Percentiles rank a stretch among this genome's conserved stretches.
phyloP scores from a whole-genome alignment of 352 stramenopile genomes.

The Albugo laibachii region DNA sequence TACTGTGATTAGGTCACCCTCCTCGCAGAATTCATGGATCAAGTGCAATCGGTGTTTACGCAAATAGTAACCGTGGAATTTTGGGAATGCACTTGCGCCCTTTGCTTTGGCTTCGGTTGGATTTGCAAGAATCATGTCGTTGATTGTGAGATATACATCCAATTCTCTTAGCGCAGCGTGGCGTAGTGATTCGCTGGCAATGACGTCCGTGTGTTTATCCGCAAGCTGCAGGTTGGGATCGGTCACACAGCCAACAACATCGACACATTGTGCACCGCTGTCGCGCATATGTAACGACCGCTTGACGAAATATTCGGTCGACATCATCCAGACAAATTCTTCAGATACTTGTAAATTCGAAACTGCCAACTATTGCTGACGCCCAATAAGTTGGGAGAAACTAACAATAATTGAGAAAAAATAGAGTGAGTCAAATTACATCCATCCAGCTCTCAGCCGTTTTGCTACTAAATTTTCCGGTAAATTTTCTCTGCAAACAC shows the following conservation, averaged over 20 bases:
- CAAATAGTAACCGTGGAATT: conserved; percentile 22
- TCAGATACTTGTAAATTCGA: no score
- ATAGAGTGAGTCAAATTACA: no score
- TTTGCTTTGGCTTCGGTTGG: neutral
- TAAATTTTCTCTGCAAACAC: no score
- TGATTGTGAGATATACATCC: conserved; percentile 27
- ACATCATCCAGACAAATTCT: no score
- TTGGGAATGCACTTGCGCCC: conserved; percentile 12
- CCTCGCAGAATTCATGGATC: conserved; percentile 38
- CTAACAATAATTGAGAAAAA: no score
- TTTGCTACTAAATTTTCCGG: no score
- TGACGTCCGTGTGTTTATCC: conserved; percentile 38
- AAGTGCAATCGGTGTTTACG: conserved; percentile 33
- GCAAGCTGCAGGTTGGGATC: conserved; percentile 12
- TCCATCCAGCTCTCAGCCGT: no score
- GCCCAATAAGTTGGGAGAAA: no score
- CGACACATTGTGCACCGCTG: conserved; percentile 21
- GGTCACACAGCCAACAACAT: conserved; percentile 21
- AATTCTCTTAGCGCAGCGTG: conserved; percentile 34
- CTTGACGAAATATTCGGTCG: no score
- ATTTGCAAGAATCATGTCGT: no score
- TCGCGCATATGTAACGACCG: no score
- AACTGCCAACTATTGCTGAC: no score
- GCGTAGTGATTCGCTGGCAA: conserved; percentile 6
- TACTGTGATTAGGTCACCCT: conserved; percentile 35